phyloP scores from a whole-genome alignment of 495 filamentous ascomycete species.

The Aspergillus campestris region DNA sequence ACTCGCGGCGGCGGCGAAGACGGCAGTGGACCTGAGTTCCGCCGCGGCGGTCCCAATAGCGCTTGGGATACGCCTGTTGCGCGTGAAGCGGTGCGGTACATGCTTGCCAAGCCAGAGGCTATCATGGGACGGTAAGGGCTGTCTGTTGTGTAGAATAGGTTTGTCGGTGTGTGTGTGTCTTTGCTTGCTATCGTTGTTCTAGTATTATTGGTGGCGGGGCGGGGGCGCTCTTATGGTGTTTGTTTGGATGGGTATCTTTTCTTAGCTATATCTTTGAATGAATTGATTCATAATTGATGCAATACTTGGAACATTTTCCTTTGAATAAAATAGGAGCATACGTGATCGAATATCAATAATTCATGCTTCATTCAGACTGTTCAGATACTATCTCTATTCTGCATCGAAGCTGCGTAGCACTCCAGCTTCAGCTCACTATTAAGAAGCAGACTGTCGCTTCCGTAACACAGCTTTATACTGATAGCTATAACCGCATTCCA shows the following conservation, averaged over 20 bases:
- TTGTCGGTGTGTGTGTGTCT: not conserved
- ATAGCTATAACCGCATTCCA: no score
- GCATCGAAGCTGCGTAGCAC: no score
- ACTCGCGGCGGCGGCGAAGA: constrained; percentile 59
- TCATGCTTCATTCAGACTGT: no score
- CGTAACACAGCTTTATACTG: no score
- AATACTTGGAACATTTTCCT: no score
- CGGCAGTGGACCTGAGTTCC: constrained; percentile 49
- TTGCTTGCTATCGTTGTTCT: not conserved
- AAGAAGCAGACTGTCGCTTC: no score
- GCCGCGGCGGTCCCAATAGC: constrained; percentile 43
- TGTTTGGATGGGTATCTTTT: constrained; percentile 27
- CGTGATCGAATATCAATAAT: no score
- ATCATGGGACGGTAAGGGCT: constrained; percentile 18
- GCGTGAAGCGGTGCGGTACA: constrained; percentile 40
- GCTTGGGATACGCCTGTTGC: constrained; percentile 46
- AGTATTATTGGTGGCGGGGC: not conserved
- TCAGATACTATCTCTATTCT: no score
- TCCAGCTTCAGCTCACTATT: no score
- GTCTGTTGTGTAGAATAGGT: not conserved
- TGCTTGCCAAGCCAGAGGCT: constrained; percentile 40
- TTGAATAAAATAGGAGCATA: no score
- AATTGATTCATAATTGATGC: not conserved
- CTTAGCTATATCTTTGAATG: constrained; percentile 13
- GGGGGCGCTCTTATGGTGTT: constrained; percentile 34